A percentile compares a stretch with the other conserved stretches of the same genome.
Conservation (phyloP, 108 stramenopile species). For the Seminavis robusta region DNA sequence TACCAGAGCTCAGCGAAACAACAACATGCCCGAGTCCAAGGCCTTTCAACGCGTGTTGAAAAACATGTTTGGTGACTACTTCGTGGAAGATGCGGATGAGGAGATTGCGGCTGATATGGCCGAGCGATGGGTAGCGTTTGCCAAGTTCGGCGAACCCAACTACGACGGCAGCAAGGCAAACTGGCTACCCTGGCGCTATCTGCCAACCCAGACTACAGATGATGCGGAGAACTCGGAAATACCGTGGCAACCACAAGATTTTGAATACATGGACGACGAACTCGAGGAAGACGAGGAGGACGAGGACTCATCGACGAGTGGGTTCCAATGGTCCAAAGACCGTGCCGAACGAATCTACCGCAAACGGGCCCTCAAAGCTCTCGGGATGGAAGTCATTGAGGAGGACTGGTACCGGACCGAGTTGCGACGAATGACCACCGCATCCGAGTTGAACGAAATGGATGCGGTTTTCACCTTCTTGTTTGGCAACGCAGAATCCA, state of each 20-base stretch:
- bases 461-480: slow-evolving; percentile 2
- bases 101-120: slow-evolving; percentile 61
- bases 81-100: slow-evolving; percentile 60
- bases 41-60: slow-evolving; percentile 44
- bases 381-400: slow-evolving; percentile 52
- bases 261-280: slow-evolving; percentile 15
- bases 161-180: slow-evolving; percentile 47
- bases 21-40: slow-evolving; percentile 12
- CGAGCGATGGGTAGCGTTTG: slow-evolving; percentile 60
- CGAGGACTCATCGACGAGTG: slow-evolving; percentile 13
- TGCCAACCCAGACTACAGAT: too few relatives aligned
- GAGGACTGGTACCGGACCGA: slow-evolving; percentile 52
- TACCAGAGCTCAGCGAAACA: not conserved
- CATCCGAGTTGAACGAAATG: slow-evolving; percentile 4
- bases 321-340: slow-evolving; percentile 17
- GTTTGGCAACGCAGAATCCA: slow-evolving; percentile 4
- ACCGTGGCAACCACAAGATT: slow-evolving; percentile 6
- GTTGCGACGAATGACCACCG: slow-evolving; percentile 24
- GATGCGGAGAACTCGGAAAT: slow-evolving; percentile 6
- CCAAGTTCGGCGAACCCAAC: slow-evolving; percentile 49
- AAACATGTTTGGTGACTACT: slow-evolving; percentile 66
- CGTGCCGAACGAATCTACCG: slow-evolving; percentile 18
- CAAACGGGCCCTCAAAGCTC: slow-evolving; percentile 30
- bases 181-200: slow-evolving; percentile 58
- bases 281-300: slow-evolving; percentile 14